Conservation (phyloP, 176 grass and related monocot genomes). For the Elymus sibiricus region DNA sequence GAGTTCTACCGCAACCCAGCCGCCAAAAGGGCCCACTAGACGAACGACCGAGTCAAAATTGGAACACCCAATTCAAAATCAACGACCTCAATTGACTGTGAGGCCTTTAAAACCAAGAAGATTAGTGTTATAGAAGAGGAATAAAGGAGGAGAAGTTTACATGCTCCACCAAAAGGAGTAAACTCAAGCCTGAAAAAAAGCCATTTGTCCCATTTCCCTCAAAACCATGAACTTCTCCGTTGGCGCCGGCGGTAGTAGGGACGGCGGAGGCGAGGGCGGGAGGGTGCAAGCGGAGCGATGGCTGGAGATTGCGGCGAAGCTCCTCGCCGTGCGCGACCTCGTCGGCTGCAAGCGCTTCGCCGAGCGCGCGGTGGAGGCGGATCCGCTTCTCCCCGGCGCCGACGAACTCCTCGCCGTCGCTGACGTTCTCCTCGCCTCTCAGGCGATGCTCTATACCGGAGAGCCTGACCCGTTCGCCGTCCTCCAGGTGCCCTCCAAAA, state of each 20-base stretch:
- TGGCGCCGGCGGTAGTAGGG: slow-evolving; percentile 32
- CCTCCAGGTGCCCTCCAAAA: slow-evolving; percentile 49
- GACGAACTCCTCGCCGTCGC: slow-evolving; percentile 87
- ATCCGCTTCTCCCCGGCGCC: slow-evolving; percentile 81
- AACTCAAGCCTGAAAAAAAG: neutral
- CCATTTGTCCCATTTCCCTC: slow-evolving; percentile 1
- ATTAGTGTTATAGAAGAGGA: no score
- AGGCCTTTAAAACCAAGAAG: no score
- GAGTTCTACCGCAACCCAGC: no score
- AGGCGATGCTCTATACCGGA: slow-evolving; percentile 34
- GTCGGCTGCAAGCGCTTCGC: slow-evolving; percentile 90
- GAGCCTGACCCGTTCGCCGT: slow-evolving; percentile 51
- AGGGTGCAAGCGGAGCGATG: slow-evolving; percentile 69
- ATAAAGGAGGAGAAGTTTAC: no score
- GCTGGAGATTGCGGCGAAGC: slow-evolving; percentile 74
- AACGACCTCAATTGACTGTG: no score
- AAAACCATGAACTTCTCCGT: slow-evolving; percentile 40
- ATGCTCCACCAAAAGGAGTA: no score
- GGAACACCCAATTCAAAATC: no score
- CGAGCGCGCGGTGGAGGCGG: slow-evolving; percentile 79
- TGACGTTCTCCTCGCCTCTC: slow-evolving; percentile 90
- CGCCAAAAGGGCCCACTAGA: no score
- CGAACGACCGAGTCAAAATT: no score
- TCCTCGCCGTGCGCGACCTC: slow-evolving; percentile 75
- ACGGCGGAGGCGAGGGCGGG: slow-evolving; percentile 20